These are phyloP conservation scores for Pleurotus cornucopiae DNA, from an alignment of 768 basidiomycete genomes.

Conservation along the genomic window DNA sequence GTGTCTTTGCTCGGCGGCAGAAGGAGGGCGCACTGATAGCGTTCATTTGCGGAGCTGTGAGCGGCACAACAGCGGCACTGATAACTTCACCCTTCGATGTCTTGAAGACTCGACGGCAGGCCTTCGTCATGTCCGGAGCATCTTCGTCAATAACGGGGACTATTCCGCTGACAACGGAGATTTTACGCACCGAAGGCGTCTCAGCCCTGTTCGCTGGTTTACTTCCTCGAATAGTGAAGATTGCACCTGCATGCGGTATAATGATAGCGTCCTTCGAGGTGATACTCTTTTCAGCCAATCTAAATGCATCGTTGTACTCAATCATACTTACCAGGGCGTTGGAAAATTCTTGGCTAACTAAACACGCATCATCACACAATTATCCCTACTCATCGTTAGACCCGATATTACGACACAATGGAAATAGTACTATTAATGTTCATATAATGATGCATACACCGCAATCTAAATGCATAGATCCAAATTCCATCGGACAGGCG, in stretches of 20 bases:
- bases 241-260: constrained; percentile 96
- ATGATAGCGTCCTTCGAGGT: constrained; percentile 98
- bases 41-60: constrained; percentile 86
- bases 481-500: neutral
- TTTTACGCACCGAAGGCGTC: constrained; percentile 75
- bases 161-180: constrained; percentile 60
- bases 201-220: constrained; percentile 81
- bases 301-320: constrained; percentile 12
- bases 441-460: constrained; percentile 10
- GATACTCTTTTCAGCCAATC: neutral
- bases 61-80: constrained; percentile 82
- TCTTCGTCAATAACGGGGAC: constrained; percentile 41
- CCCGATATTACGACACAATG: neutral
- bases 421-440: constrained; percentile 6
- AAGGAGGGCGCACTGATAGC: constrained; percentile 62
- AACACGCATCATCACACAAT: constrained; percentile 19
- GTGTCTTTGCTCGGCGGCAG: constrained; percentile 47
- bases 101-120: constrained; percentile 90
- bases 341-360: constrained; percentile 44
- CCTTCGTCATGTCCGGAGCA: constrained; percentile 63
- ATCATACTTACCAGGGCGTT: constrained; percentile 41
- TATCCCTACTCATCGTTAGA: constrained; percentile 8
- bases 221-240: constrained; percentile 87
- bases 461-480: constrained; percentile 12
- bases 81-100: constrained; percentile 96